These are phyloP conservation scores for Globisporangium splendens DNA, from an alignment of 352 stramenopile genomes.

Conservation along the genomic window DNA sequence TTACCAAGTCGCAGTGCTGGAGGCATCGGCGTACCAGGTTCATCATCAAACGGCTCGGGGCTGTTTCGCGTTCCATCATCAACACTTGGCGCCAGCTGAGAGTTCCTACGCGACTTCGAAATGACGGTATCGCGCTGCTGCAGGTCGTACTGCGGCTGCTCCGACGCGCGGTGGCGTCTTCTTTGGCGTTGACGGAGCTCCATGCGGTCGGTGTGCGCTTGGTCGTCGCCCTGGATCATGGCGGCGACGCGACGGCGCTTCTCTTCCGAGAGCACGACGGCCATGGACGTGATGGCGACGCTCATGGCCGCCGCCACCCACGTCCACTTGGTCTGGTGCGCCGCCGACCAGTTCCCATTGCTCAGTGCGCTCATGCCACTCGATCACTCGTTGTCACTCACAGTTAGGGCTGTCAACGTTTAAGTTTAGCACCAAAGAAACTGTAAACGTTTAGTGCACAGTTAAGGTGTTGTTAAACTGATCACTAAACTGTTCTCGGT, in stretches of 20 bases:
- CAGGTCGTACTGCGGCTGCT: background rate
- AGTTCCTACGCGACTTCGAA: background rate
- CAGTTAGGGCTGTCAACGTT: too few relatives aligned
- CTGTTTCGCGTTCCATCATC: background rate
- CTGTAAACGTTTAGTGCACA: too few relatives aligned
- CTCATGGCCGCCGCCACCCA: constrained; percentile 29
- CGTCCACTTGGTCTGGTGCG: constrained; percentile 15
- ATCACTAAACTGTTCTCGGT: too few relatives aligned
- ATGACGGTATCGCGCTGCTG: background rate
- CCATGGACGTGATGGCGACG: constrained; percentile 27
- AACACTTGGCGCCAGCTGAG: background rate
- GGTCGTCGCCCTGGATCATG: background rate
- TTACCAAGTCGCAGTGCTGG: constrained; percentile 26
- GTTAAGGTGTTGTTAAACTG: too few relatives aligned
- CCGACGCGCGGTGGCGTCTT: background rate
- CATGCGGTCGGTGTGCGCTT: background rate
- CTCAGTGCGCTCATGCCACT: background rate
- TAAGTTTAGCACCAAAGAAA: too few relatives aligned
- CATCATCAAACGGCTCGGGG: background rate
- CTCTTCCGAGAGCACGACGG: constrained; percentile 23
- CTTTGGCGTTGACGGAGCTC: background rate
- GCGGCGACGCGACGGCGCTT: constrained; percentile 16
- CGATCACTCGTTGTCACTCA: background rate
- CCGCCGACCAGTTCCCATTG: constrained; percentile 3
- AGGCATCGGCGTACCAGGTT: background rate